A percentile compares a stretch with the other conserved stretches of the same genome.
phyloP scores from a whole-genome alignment of 192 early-diverging fungal genomes.

The Backusella macrospora region DNA sequence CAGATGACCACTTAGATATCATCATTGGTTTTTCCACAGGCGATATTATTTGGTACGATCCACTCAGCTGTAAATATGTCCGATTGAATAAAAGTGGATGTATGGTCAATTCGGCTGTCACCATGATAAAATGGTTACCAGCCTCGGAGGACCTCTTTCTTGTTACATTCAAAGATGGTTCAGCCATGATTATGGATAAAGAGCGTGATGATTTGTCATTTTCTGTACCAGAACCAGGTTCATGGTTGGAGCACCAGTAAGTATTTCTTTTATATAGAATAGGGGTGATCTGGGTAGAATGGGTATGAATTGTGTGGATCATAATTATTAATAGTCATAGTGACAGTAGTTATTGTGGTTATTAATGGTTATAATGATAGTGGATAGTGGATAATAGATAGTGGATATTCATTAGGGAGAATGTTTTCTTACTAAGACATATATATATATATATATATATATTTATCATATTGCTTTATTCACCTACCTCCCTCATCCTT shows the following conservation, averaged over 20 bases:
- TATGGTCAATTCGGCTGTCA: slow-evolving; percentile 71
- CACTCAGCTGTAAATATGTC: slow-evolving; percentile 83
- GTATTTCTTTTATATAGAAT: neutral
- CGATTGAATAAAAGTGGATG: slow-evolving; percentile 82
- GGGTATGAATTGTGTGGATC: neutral
- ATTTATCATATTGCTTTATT: no score
- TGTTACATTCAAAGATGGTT: slow-evolving; percentile 84
- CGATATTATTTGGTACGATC: slow-evolving; percentile 85
- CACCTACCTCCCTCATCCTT: no score
- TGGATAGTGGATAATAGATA: neutral
- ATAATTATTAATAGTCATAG: slow-evolving; percentile 2
- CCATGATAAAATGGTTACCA: slow-evolving; percentile 89
- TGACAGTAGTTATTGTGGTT: neutral
- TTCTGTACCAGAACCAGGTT: neutral
- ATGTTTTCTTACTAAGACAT: no score
- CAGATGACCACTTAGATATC: slow-evolving; percentile 73
- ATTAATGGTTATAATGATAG: neutral
- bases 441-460: neutral
- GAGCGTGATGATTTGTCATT: slow-evolving; percentile 75
- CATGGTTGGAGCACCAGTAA: slow-evolving; percentile 25
- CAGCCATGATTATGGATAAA: slow-evolving; percentile 85
- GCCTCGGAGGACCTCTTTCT: slow-evolving; percentile 86
- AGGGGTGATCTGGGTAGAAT: neutral
- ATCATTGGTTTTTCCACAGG: slow-evolving; percentile 86
- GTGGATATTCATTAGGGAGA: no score